Base-by-base conservation (phyloP, 1,139 yeast genomes). In the Candida sp. region DNA sequence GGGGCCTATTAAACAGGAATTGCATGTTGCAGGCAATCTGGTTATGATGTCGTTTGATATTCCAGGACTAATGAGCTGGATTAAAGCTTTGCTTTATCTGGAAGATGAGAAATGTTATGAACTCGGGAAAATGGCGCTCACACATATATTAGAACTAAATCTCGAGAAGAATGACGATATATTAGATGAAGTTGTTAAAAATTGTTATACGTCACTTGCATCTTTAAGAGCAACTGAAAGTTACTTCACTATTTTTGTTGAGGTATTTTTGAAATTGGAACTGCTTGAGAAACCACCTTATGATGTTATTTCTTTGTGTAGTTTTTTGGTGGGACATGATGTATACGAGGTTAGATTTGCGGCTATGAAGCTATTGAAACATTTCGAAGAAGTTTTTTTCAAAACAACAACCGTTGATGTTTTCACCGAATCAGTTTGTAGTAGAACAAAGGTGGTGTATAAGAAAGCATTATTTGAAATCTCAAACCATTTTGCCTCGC, bases 401-500 rank as follows among this genome's bases (percentile, higher is more conserved):
- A 75, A 77, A 32, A 64, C 77, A 2, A 61, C 73, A 0, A 52
- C 61, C 3, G 63, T 77, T 22, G 71, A 70, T 5, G 69, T 72
- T 37, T 84, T 77, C 53, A 73, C 77, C 6, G 87, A 84, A 52
- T 75, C 84, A 29, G 80, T 85, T 15, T 73, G 80, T 48, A 84
- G 87, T 50, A 72, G 76, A 39, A 82, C 91, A 9, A 77, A 82
- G 49, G 86, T 87, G 4, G 85, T 88, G 5, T 88, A 84, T 64
- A 87, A 87, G 57, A 81, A 88, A 41, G 91, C 91, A 0, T 69
- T 87, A 48, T 82, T 82, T 52, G 86, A 84, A 41, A 64, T 87
- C 22, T 81, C 95, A 0, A 73, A 81, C 2, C 77, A 79, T 47
- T 73, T 85, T 23, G 63, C 62, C 5, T 64, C 78, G 1, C 68